Evolutionary conservation across 306 rosid genomes (phyloP).

Genomic region (Malus sieversii): DNA sequence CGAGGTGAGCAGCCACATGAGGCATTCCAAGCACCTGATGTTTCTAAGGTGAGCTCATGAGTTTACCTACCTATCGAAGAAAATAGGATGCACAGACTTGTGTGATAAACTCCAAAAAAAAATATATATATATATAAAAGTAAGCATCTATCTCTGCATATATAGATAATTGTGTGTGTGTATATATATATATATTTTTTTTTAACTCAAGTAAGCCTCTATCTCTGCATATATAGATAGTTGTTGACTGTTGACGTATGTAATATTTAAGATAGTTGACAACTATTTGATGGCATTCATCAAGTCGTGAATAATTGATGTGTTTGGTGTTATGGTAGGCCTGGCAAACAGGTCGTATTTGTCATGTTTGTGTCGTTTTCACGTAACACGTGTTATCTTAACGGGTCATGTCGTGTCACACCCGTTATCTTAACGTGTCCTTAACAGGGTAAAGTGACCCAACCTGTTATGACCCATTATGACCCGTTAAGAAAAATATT

Average conservation of each 20-base stretch:
- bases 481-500: no score
- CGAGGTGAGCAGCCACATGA: neutral
- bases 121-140: no score
- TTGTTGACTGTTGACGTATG: neutral
- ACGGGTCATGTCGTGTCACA: no score
- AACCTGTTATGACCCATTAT: no score
- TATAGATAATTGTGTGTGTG: no score
- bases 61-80: neutral
- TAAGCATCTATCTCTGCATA: no score
- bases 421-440: no score
- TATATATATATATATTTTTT: no score
- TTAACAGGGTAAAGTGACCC: no score
- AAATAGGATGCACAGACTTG: neutral
- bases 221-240: neutral
- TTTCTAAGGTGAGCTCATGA: neutral
- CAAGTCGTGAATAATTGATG: neutral
- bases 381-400: no score
- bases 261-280: neutral
- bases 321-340: neutral
- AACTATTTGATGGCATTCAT: neutral
- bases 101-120: neutral
- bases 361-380: no score
- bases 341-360: no score
- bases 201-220: neutral
- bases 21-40: neutral